Base-by-base conservation (phyloP, 73 alveolate species). In the Uronychia setigera region DNA sequence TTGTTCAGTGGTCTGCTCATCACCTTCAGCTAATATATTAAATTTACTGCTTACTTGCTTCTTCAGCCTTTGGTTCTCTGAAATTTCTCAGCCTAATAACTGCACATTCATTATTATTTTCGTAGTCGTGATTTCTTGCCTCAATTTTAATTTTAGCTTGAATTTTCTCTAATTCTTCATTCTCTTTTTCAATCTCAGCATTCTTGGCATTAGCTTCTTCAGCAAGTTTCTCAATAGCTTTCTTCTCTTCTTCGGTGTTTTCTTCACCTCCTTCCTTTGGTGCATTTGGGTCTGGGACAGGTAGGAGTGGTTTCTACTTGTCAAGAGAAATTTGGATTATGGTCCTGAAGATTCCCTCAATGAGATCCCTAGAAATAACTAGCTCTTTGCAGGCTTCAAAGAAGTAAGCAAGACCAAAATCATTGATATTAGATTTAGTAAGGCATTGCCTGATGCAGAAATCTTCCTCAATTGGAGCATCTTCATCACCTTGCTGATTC, bases 341-440 rank as follows among this genome's bases (percentile, higher is more conserved):
- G 31, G 87, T 84, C 29, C 85, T 28, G 77, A 82, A 90, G 31
- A 90, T 77, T 25, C 87, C 74, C 81, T 90, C 92, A 29, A 90
- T 85, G 60, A 90, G 77, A 5, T 90, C 95, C 19, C 33, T 79
- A 27, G 83, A 34, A 58, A 90, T 83, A 29, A 90, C 91, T 34
- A 90, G 74, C 31, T 90, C 95, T 80, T 85, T 90, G 35, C 77
- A 29, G 32, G 83, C 89, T 26, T 90, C 95, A 67, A 90, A 85
- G 90, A 90, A 80, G 91, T 57, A 85, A 60, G 90, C 35, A 34
- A 90, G 88, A 9, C 95, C 95, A 58, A 46, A 90, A 77, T 90
- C 95, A 75, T 85, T 33, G 27, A 85, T 80, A 59, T 87, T 85
- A n/a, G 89, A 59, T 29, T 59, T 85, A 19, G 90, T 85, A 5